Evolutionary conservation across 1,284 basidiomycete species (phyloP).

Genomic region (Pseudozyma thailandica): DNA sequence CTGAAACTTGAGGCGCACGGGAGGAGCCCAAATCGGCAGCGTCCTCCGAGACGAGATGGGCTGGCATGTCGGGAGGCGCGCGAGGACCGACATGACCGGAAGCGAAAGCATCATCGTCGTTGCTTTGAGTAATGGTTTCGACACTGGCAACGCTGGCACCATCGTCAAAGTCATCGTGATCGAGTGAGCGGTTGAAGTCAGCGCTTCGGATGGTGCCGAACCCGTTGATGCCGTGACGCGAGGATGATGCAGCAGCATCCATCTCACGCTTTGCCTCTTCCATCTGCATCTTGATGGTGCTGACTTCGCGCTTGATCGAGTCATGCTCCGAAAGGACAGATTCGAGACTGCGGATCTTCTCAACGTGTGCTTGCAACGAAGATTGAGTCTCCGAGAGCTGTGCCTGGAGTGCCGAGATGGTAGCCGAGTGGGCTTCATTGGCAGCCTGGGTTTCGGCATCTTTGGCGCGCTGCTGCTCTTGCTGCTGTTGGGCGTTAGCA

Average conservation of each 20-base stretch:
- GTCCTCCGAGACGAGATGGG: constrained; percentile 28
- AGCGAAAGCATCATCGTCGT: constrained; percentile 13
- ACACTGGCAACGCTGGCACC: constrained; percentile 59
- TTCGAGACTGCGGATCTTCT: constrained; percentile 86
- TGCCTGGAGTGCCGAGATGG: constrained; percentile 75
- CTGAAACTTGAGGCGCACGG: constrained; percentile 17
- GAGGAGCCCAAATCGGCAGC: constrained; percentile 19
- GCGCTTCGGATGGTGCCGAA: constrained; percentile 29
- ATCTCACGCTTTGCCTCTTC: constrained; percentile 63
- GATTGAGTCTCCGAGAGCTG: constrained; percentile 88
- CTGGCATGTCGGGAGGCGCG: constrained; percentile 55
- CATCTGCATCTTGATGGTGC: constrained; percentile 69
- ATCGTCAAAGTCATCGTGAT: constrained; percentile 58
- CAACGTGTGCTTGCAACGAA: constrained; percentile 81
- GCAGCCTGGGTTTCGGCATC: constrained; percentile 33
- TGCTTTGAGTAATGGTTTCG: constrained; percentile 56
- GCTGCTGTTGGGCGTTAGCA: constrained; percentile 21
- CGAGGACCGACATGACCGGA: constrained; percentile 47
- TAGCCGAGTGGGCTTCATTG: constrained; percentile 40
- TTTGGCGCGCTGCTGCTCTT: constrained; percentile 35
- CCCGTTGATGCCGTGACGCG: constrained; percentile 23
- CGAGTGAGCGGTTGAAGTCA: constrained; percentile 8
- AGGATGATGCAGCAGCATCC: constrained; percentile 37
- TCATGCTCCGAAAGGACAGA: constrained; percentile 84
- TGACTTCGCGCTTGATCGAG: constrained; percentile 82